Conservation (phyloP, 2,329 filamentous ascomycete genomes). For the Neonectria neomacrospora region DNA sequence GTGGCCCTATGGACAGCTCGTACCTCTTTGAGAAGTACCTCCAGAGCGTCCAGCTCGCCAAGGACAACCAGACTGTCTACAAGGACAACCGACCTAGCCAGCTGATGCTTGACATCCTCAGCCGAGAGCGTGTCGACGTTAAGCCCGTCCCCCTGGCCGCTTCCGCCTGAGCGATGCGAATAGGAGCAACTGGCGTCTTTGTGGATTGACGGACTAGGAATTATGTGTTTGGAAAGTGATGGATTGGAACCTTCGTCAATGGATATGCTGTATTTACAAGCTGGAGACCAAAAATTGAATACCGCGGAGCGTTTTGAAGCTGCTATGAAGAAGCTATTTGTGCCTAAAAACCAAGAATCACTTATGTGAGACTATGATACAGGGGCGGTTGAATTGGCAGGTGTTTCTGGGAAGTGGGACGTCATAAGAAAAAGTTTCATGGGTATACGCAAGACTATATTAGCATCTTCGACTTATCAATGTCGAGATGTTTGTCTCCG, state of each 20-base stretch:
- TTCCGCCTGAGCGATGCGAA: conserved; percentile 51
- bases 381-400: not conserved
- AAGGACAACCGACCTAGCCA: conserved; percentile 90
- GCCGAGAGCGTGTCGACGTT: conserved; percentile 95
- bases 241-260: conserved; percentile 6
- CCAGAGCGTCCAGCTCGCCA: conserved; percentile 89
- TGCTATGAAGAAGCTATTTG: not conserved
- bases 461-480: not conserved
- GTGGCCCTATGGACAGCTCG: conserved; percentile 92
- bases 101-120: conserved; percentile 88
- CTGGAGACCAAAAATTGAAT: conserved; percentile 15
- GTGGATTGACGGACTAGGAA: conserved; percentile 28
- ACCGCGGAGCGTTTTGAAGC: not conserved
- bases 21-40: conserved; percentile 98
- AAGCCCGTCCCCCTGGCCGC: conserved; percentile 69
- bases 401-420: not conserved
- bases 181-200: conserved; percentile 30
- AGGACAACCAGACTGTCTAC: conserved; percentile 80
- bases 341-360: not conserved
- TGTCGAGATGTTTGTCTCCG: not conserved
- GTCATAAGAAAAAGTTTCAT: no score
- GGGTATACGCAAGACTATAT: not conserved
- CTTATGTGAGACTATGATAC: not conserved
- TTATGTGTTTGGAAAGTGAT: conserved; percentile 19
- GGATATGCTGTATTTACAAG: not conserved